Base-by-base conservation (phyloP, 2,329 filamentous ascomycete species). In the Leptographium flavum region DNA sequence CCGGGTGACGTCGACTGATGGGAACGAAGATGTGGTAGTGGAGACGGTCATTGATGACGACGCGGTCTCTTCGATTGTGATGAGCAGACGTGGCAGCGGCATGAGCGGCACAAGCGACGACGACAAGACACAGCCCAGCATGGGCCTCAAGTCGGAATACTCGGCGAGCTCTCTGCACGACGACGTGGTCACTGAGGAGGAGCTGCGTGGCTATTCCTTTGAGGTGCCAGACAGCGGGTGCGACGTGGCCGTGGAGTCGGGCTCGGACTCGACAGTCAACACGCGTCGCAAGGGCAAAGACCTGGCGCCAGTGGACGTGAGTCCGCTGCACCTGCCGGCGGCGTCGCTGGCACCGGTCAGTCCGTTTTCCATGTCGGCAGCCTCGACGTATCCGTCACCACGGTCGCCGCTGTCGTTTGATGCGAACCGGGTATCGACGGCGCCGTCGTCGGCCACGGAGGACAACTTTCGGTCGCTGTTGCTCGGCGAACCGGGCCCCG, bases 401-500 rank as follows among this genome's bases (percentile, higher is more conserved):
- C 74, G 81, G 44, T 74, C 81, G 48, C 68, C 79, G 47, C 67
- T 83, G 60, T 79, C 76, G 4, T 79, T 84, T 45, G 83, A 88
- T 50, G 75, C 75, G 1, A 79, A 83, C 44, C 74, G 81, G 19
- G 74, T 87, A 25, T 84, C 82, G 6, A 87, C 83, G 2, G 79
- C 83, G 3, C 77, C 81, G 6, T 88, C 83, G 1, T 87, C 83
- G 0, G 67, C 76, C 1, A 42, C 40, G 17, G 83, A 87, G 50
- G 82, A 82, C 51, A 80, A 77, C 32, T 81, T 84, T 57, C 78
- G 79, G 47, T 86, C 82, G 3, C 65, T 84, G 28, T 67, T 84
- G 6, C 73, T 86, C 60, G 81, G 82, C 44, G 83, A 87, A 51
- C 81, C 81, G 19, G 81, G 80, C 0, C 83, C 81, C 0, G 82